Conservation (phyloP, 2,329 filamentous ascomycete species). For the Parastagonospora nodorum region DNA sequence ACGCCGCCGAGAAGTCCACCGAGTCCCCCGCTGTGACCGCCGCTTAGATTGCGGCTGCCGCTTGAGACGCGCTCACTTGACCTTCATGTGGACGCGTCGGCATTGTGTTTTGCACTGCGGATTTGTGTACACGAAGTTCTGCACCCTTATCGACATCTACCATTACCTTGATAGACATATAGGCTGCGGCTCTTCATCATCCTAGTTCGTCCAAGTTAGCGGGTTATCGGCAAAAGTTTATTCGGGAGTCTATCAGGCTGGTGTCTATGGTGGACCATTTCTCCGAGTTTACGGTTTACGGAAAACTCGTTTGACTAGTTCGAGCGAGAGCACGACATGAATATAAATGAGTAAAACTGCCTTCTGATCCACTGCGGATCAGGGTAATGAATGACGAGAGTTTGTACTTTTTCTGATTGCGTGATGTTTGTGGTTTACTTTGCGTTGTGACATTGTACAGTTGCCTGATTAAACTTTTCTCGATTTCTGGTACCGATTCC, state of each 20-base stretch:
- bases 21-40: slow-evolving; percentile 37
- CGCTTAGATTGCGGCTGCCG: slow-evolving; percentile 39
- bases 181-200: slow-evolving; percentile 28
- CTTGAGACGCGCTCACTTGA: slow-evolving; percentile 15
- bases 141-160: slow-evolving; percentile 32
- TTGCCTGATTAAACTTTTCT: background rate
- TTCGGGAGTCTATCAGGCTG: slow-evolving; percentile 36
- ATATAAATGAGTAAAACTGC: slow-evolving; percentile 13
- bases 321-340: slow-evolving; percentile 22
- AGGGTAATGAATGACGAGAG: background rate
- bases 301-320: slow-evolving; percentile 31
- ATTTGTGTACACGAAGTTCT: slow-evolving; percentile 25
- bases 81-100: slow-evolving; percentile 16
- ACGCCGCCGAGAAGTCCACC: slow-evolving; percentile 22
- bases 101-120: slow-evolving; percentile 31
- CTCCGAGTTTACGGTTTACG: slow-evolving; percentile 22
- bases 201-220: slow-evolving; percentile 36
- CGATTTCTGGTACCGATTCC: background rate
- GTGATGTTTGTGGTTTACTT: background rate
- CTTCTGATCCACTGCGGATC: slow-evolving; percentile 1
- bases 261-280: slow-evolving; percentile 36
- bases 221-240: slow-evolving; percentile 38
- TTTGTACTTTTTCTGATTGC: background rate
- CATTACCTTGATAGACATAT: slow-evolving; percentile 38
- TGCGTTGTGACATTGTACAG: background rate